Evolutionary conservation across 768 basidiomycete species (phyloP).

Genomic region (Amyloporia xantha): DNA sequence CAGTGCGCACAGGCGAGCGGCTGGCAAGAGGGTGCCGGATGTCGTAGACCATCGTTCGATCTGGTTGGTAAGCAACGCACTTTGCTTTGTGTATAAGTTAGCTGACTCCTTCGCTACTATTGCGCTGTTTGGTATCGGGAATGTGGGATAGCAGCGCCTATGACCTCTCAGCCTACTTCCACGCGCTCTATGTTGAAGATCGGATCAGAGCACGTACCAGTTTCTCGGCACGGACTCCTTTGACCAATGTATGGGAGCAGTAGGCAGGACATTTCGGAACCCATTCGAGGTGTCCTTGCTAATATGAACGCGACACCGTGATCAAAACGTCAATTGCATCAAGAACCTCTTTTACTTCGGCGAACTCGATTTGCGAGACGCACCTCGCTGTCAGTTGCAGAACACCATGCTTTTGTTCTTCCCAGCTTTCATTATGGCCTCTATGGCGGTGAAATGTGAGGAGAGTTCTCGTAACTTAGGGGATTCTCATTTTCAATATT

Average conservation of each 20-base stretch:
- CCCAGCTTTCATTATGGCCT: slow-evolving; percentile 69
- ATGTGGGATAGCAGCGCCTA: slow-evolving; percentile 71
- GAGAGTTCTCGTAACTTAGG: slow-evolving; percentile 8
- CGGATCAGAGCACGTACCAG: slow-evolving; percentile 42
- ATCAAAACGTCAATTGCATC: slow-evolving; percentile 59
- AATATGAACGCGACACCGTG: slow-evolving; percentile 40
- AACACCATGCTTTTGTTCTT: slow-evolving; percentile 75
- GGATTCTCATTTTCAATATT: slow-evolving; percentile 10
- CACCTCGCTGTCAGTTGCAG: slow-evolving; percentile 74
- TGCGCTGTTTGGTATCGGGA: slow-evolving; percentile 72
- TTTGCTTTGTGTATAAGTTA: neutral
- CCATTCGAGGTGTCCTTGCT: slow-evolving; percentile 52
- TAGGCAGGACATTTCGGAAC: slow-evolving; percentile 73
- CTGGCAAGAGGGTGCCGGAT: slow-evolving; percentile 72
- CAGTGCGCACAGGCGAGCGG: slow-evolving; percentile 73
- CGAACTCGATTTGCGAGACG: slow-evolving; percentile 69
- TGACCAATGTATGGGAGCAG: slow-evolving; percentile 71
- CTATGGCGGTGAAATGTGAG: slow-evolving; percentile 83
- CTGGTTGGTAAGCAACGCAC: slow-evolving; percentile 65
- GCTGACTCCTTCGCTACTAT: too few species aligned
- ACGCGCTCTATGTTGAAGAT: slow-evolving; percentile 50
- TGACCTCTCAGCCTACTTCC: slow-evolving; percentile 85
- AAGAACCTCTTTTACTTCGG: slow-evolving; percentile 76
- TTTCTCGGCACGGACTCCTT: slow-evolving; percentile 63
- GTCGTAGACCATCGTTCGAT: slow-evolving; percentile 57